Conservation (phyloP, 495 filamentous ascomycete species). For the Neurospora sp. region DNA sequence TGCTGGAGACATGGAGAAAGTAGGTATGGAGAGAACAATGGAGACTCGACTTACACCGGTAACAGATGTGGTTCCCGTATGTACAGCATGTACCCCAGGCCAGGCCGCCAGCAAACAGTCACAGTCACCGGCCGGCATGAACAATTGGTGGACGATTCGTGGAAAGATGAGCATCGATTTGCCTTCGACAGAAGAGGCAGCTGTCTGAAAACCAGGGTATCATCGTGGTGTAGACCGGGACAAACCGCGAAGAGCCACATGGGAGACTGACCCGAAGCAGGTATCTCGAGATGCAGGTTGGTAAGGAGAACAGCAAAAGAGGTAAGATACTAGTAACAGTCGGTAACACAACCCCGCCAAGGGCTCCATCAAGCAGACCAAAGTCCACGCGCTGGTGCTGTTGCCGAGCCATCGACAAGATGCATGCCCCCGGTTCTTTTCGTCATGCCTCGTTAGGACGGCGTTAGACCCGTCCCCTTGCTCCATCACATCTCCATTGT, state of each 20-base stretch:
- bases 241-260: neutral
- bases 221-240: neutral
- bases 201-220: neutral
- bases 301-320: neutral
- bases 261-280: neutral
- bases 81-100: neutral
- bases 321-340: neutral
- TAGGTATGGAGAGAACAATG: neutral
- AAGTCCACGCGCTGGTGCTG: neutral
- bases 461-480: neutral
- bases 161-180: neutral
- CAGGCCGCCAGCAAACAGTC: neutral
- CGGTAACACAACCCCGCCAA: neutral
- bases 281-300: neutral
- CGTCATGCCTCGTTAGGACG: neutral
- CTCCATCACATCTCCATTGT: neutral
- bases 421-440: constrained; percentile 1
- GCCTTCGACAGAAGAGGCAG: neutral
- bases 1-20: no score
- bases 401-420: neutral
- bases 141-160: neutral
- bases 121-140: neutral
- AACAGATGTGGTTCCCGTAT: neutral
- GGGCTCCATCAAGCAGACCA: neutral
- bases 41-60: neutral